Evolutionary conservation across 1,139 yeast genomes (phyloP).

Genomic region (Blastobotrys malaysiensis): DNA sequence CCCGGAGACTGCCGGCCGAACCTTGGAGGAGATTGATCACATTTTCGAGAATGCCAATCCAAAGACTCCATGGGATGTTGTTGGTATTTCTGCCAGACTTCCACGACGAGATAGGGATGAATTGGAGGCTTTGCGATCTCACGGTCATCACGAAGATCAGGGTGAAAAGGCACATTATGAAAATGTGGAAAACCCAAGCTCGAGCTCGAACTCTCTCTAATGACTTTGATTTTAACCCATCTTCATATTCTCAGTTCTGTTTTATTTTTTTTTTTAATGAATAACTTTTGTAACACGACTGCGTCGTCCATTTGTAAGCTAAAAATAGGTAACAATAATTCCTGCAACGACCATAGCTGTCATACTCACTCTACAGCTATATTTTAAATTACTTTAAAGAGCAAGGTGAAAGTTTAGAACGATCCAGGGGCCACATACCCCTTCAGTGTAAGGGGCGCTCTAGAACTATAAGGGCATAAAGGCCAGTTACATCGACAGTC

Average conservation of each 20-base stretch:
- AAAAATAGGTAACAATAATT: too few relatives aligned
- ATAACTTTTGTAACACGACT: neutral
- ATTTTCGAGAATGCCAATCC: constrained; percentile 28
- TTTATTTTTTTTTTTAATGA: neutral
- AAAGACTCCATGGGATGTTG: constrained; percentile 39
- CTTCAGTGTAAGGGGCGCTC: too few relatives aligned
- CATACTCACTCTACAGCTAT: too few relatives aligned
- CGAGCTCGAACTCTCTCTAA: neutral
- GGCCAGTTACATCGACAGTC: too few relatives aligned
- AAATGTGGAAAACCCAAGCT: neutral
- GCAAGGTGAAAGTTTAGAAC: too few relatives aligned
- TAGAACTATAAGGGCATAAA: too few relatives aligned
- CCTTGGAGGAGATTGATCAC: constrained; percentile 20
- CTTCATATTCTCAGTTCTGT: neutral
- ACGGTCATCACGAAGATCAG: neutral
- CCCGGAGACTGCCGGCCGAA: constrained; percentile 17
- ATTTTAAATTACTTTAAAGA: too few relatives aligned
- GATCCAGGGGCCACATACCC: too few relatives aligned
- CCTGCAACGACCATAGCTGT: too few relatives aligned
- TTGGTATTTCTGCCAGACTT: constrained; percentile 23
- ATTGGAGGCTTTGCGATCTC: neutral
- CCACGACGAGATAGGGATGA: constrained; percentile 13
- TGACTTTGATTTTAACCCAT: neutral
- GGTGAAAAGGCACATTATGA: neutral
- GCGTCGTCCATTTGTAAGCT: too few relatives aligned